Evolutionary conservation across 2,329 filamentous ascomycete genomes (phyloP), one percentile per base, ranked within the genome.

Genomic region (Botryotinia globosa): DNA sequence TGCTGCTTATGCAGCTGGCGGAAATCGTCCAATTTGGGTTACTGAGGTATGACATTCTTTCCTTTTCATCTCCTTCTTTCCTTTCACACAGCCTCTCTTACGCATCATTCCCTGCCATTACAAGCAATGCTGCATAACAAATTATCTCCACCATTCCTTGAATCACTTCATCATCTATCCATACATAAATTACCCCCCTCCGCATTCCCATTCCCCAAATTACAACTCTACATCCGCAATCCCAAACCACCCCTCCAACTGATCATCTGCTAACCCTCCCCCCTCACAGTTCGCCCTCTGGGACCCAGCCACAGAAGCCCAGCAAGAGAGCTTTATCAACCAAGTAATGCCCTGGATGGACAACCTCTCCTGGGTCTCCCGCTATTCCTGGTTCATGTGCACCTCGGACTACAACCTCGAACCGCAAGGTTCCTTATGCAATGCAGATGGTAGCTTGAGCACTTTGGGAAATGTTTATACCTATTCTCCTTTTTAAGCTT

Each of bases 341-440:
- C 76, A 77, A 16, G 83, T 84, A 58, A 81, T 85, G 75, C 80
- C 81, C 6, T 85, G 81, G 80, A 80, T 85, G 74, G 83, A 85
- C 74, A 76, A 77, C 56, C 80, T 82, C 56, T 61, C 69, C 18
- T 74, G 59, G n/a, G 20, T 74, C 4, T 42, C 65, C 63, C 44
- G 73, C 18, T 74, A 74, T 25, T 25, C 69, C 20, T 65, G 69
- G 69, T 71, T 65, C 37, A 71, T 71, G 69, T 71, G 69, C 37
- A 71, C 69, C 14, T n/a, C 34, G 5, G 69, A 71, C 8, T 22
- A 34, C n/a, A 37, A 9, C 10, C 18, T n/a, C 9, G 69, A 71
- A 5, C 14, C 69, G 16, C 59, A 64, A 45, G 59, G 69, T 22
- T 44, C 69, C 8, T 29, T 71, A 29, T 71, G 69, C 32, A 42